Evolutionary conservation across 2,329 filamentous ascomycete genomes (phyloP).

Genomic region (Piedraia hortae): DNA sequence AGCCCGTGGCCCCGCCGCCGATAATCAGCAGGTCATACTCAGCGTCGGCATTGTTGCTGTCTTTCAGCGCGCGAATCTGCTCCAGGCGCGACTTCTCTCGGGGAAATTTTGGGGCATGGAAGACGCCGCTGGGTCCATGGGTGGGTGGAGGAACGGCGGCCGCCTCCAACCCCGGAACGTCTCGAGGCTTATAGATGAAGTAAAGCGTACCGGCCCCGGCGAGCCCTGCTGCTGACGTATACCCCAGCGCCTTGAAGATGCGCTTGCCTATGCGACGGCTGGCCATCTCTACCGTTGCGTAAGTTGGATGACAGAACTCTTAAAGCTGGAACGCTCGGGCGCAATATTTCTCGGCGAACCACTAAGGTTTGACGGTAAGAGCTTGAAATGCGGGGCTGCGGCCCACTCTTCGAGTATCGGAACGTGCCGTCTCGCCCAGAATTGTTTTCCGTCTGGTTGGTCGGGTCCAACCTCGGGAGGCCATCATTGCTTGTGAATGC

Average conservation of each 20-base stretch:
- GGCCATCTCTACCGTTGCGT: no score
- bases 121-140: constrained; percentile 38
- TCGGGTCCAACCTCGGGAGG: no score
- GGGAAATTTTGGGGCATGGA: constrained; percentile 39
- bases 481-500: no score
- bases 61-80: constrained; percentile 33
- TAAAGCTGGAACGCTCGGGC: no score
- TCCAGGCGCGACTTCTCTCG: constrained; percentile 31
- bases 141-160: constrained; percentile 43
- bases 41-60: constrained; percentile 18
- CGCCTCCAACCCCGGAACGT: constrained; percentile 41
- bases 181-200: constrained; percentile 37
- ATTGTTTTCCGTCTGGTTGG: no score
- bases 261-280: constrained; percentile 12
- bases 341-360: no score
- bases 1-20: constrained; percentile 51
- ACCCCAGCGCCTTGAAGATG: constrained; percentile 29
- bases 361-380: no score
- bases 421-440: no score
- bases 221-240: constrained; percentile 27
- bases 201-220: constrained; percentile 30
- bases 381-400: no score
- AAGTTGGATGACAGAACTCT: no score
- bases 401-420: no score
- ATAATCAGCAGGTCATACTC: constrained; percentile 56